Evolutionary conservation across 805 yeast species (phyloP), one percentile per base, ranked within the genome.

Genomic region (Yarrowia divulgata): DNA sequence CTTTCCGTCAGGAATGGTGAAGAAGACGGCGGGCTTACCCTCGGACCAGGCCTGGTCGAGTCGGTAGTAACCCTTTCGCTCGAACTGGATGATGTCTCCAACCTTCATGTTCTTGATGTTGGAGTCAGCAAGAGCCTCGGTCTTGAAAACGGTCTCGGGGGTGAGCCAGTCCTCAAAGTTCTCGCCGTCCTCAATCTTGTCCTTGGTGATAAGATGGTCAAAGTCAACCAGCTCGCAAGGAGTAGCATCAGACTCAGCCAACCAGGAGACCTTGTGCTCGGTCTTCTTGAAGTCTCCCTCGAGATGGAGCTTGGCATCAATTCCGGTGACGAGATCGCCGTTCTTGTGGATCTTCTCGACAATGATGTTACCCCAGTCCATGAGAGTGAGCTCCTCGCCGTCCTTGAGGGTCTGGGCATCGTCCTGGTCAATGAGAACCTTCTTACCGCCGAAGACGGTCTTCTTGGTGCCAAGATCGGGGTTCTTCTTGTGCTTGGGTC

Each of bases 321-420:
- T 82, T 3, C 88, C 82, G 60, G 82, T 83, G 69, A 90, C 90
- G 46, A 82, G 72, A 54, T 78, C 79, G 58, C 80, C 85, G 72
- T 87, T 88, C 78, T 85, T 88, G 77, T 81, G 81, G 76, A 93
- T 85, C 78, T 87, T 86, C 73, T 89, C 85, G 73, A 93, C 82
- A 73, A 94, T 90, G 70, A 88, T 90, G 79, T 94, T 94, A 85
- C 98, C 98, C 98, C 98, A 94, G 81, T 94, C 98, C 98, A 94
- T 94, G 76, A 94, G 85, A n/a, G 98, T 94, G 72, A 93, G 84
- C 82, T 94, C 98, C 81, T 94, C 98, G 72, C 90, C 91, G 52
- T 87, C 94, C 73, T 84, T 87, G 71, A 89, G 83, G 57, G 93
- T 88, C 71, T 81, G 82, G 46, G 90, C 90, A 80, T 94, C 98